Percentiles rank a stretch among this genome's conserved stretches.
phyloP scores from a whole-genome alignment of 805 yeast genomes.

The Starmerella apicola region DNA sequence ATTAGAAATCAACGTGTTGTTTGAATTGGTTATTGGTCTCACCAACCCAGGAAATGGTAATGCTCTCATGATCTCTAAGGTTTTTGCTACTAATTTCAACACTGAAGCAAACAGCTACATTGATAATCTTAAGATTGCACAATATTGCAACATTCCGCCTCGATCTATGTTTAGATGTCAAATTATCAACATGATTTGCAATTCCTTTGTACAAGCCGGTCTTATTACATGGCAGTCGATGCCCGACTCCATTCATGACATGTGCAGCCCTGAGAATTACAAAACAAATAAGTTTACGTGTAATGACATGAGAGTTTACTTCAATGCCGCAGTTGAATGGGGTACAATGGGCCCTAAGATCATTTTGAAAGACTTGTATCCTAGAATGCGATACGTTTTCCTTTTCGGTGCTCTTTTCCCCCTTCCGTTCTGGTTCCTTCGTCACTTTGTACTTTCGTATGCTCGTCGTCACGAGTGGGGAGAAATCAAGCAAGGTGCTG shows the following conservation, averaged over 20 bases:
- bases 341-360: slow-evolving; percentile 38
- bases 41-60: slow-evolving; percentile 45
- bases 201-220: slow-evolving; percentile 25
- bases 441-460: slow-evolving; percentile 33
- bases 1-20: slow-evolving; percentile 39
- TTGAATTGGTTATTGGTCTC: slow-evolving; percentile 42
- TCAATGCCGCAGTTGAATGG: slow-evolving; percentile 42
- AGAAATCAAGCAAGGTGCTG: slow-evolving; percentile 4
- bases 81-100: slow-evolving; percentile 47
- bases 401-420: slow-evolving; percentile 47
- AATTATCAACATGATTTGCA: slow-evolving; percentile 24
- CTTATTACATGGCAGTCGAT: slow-evolving; percentile 28
- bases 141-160: slow-evolving; percentile 49
- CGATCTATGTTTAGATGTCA: slow-evolving; percentile 43
- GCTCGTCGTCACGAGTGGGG: slow-evolving; percentile 13
- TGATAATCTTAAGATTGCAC: slow-evolving; percentile 42
- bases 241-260: slow-evolving; percentile 26
- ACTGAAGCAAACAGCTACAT: slow-evolving; percentile 51
- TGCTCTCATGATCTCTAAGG: slow-evolving; percentile 42
- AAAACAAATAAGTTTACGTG: slow-evolving; percentile 32
- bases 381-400: slow-evolving; percentile 33
- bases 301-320: slow-evolving; percentile 31
- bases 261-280: slow-evolving; percentile 29
- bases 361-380: slow-evolving; percentile 10
- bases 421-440: slow-evolving; percentile 46